Evolutionary conservation across 257 asterid species (phyloP), one percentile per base, ranked within the genome.

Genomic region (Marsdenia floribunda): DNA sequence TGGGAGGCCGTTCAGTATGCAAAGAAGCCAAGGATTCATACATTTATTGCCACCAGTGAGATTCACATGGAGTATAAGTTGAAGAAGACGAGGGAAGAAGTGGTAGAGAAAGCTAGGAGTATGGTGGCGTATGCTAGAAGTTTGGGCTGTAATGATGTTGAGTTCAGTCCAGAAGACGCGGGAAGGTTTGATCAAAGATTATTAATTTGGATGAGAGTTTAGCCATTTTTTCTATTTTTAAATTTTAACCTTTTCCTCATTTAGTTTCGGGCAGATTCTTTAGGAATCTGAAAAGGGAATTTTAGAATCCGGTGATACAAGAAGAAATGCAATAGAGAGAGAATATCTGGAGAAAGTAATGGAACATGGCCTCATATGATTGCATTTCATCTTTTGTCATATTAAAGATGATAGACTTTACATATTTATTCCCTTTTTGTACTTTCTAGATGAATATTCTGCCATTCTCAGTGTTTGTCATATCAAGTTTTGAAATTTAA

Each of bases 131-230:
- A 86, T 77, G 99, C 96, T 12, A 79, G 96, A 87, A 89, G 93
- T 64, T 82, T 95, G 86, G 99, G 99, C 2, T 92, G 98, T 68
- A 50, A 76, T 7, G 99, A 95, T 68, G 98, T 92, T n/a, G 99
- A 95, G 42, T 95, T 95, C 70, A 95, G 99, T 80, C 98, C 97
- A 0, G 99, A 95, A 86, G 99, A 92, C 78, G 99, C 97, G 53
- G 99, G 97, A 87, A 95, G 99, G 99, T 94, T 76, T 53, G 60
- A 70, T 38, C 19, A 52, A 42, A n/a, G 13, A 0, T 47, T 68
- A 14, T 67, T 68, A n/a, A 44, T 44, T 47, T 69, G 35, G 7
- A 49, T 16, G 24, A 35, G 69, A 49, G 12, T 49, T 50, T 49
- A 15, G n/a, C 60, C 73, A 13, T 0, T 49, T 42, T 65, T 75